Conservation (phyloP, 352 stramenopile genomes). For the Phytophthora palmivora region DNA sequence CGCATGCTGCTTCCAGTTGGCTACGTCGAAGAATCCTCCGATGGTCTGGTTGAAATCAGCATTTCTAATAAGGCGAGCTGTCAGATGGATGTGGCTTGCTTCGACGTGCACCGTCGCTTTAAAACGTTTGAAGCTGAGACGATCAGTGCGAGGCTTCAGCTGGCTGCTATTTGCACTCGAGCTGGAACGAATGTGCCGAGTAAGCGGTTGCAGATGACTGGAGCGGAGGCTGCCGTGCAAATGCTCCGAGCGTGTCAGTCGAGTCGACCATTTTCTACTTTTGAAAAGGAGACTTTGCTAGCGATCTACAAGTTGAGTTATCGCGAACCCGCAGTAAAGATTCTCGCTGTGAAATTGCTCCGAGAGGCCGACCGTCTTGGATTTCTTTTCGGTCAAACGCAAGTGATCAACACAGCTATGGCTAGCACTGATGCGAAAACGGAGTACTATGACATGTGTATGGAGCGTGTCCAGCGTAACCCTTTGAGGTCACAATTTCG, state of each 20-base stretch:
- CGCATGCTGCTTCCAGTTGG: slow-evolving; percentile 50
- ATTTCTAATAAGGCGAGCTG: slow-evolving; percentile 9
- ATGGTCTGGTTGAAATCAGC: slow-evolving; percentile 32
- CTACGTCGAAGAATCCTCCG: slow-evolving; percentile 15
- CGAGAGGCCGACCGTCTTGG: slow-evolving; percentile 33
- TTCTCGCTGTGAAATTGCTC: slow-evolving; percentile 35
- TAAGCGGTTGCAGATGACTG: slow-evolving; percentile 48
- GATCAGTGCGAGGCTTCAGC: slow-evolving; percentile 44
- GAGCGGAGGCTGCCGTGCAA: slow-evolving; percentile 47
- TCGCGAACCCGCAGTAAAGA: slow-evolving; percentile 44
- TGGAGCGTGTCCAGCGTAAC: slow-evolving; percentile 22
- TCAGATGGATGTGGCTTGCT: slow-evolving; percentile 32
- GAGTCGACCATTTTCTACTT: slow-evolving; percentile 31
- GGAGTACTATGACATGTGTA: slow-evolving; percentile 35
- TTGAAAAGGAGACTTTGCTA: slow-evolving; percentile 28
- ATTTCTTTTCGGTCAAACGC: slow-evolving; percentile 48
- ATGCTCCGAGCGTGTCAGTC: slow-evolving; percentile 46
- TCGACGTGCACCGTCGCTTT: slow-evolving; percentile 44
- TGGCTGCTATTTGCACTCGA: slow-evolving; percentile 48
- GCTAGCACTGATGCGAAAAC: slow-evolving; percentile 32
- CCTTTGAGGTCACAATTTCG: slow-evolving; percentile 34
- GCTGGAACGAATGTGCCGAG: slow-evolving; percentile 37
- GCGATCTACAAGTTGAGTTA: slow-evolving; percentile 40
- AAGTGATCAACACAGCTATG: neutral
- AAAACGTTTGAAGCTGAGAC: slow-evolving; percentile 42